Conservation (phyloP, 345 rosid species). For the Chamaenerion angustifolium region DNA sequence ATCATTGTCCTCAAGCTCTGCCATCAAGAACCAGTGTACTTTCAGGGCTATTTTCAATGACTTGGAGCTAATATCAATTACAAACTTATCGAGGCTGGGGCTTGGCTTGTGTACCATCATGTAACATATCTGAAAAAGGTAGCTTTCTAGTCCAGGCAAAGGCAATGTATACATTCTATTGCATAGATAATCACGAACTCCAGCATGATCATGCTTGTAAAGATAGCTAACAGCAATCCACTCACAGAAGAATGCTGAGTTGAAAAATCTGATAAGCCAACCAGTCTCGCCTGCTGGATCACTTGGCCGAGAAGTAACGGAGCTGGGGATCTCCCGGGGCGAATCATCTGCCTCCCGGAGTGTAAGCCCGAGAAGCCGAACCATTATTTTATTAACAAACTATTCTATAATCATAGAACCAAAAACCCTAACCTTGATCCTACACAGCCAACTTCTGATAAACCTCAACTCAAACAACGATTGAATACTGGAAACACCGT, state of each 20-base stretch:
- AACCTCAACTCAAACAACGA: neutral
- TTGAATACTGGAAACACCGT: neutral
- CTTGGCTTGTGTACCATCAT: slow-evolving; percentile 96
- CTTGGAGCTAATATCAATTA: slow-evolving; percentile 74
- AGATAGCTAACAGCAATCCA: slow-evolving; percentile 99
- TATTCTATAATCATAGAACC: slow-evolving; percentile 6
- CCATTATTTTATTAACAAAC: slow-evolving; percentile 32
- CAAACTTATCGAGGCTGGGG: slow-evolving; percentile 96
- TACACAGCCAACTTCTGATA: slow-evolving; percentile 1
- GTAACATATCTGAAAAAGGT: slow-evolving; percentile 86
- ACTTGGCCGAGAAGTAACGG: slow-evolving; percentile 42
- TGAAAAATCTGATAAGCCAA: slow-evolving; percentile 97
- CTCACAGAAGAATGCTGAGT: slow-evolving; percentile 96
- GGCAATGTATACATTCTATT: slow-evolving; percentile 97
- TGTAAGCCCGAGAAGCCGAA: slow-evolving; percentile 73
- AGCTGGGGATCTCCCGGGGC: slow-evolving; percentile 80
- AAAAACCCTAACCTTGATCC: slow-evolving; percentile 10
- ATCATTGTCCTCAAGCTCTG: slow-evolving; percentile 90
- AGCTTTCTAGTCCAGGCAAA: slow-evolving; percentile 79
- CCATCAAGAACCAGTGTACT: slow-evolving; percentile 97
- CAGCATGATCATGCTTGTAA: slow-evolving; percentile 88
- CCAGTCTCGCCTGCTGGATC: slow-evolving; percentile 78
- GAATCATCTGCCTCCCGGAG: slow-evolving; percentile 59
- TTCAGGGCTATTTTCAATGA: slow-evolving; percentile 80
- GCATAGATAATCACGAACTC: slow-evolving; percentile 94